These are phyloP conservation scores for Phytophthora chlamydospora DNA, from an alignment of 352 stramenopile species.

Conservation along the genomic window DNA sequence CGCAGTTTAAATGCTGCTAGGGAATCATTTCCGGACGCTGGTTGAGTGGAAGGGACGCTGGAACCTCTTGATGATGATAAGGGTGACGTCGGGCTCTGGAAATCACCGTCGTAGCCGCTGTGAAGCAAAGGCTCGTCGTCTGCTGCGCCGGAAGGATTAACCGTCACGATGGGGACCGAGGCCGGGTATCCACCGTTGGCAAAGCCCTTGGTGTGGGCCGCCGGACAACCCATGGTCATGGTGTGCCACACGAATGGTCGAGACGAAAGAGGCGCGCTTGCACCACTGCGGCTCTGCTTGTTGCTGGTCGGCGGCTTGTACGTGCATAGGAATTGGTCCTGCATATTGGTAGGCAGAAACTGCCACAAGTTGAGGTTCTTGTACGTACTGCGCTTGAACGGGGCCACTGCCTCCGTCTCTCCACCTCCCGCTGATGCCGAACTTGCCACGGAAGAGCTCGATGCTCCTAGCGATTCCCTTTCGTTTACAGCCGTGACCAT, in stretches of 20 bases:
- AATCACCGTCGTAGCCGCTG: constrained; percentile 26
- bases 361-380: constrained; percentile 83
- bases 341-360: constrained; percentile 86
- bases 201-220: constrained; percentile 84
- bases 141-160: constrained; percentile 31
- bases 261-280: constrained; percentile 26
- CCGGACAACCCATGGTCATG: constrained; percentile 87
- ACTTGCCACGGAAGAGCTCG: constrained; percentile 19
- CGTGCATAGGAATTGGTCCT: constrained; percentile 79
- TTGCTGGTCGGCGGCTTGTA: constrained; percentile 42
- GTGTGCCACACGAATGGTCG: constrained; percentile 79
- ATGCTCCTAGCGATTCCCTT: constrained; percentile 22
- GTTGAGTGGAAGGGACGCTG: constrained; percentile 16
- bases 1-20: constrained; percentile 62
- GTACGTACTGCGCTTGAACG: constrained; percentile 88
- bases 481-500: constrained; percentile 28
- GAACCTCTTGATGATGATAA: constrained; percentile 24
- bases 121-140: constrained; percentile 43
- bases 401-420: constrained; percentile 47
- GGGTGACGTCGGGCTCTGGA: constrained; percentile 41
- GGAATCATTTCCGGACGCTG: constrained; percentile 42
- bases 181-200: constrained; percentile 65
- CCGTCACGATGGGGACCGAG: constrained; percentile 19
- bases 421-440: constrained; percentile 15
- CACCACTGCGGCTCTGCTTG: constrained; percentile 17